Conservation (phyloP, 345 rosid species). For the Eucalyptus fibrosa region DNA sequence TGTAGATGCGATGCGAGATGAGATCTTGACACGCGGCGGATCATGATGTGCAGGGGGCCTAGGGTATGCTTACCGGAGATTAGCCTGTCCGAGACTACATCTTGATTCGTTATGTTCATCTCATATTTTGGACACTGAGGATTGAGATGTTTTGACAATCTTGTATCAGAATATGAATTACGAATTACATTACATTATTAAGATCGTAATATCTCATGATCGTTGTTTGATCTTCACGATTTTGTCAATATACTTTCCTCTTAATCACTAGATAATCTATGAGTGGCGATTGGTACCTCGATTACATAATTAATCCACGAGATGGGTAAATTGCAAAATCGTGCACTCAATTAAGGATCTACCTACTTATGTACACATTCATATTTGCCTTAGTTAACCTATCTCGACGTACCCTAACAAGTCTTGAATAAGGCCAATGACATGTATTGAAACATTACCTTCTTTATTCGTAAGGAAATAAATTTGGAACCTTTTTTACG, state of each 20-base stretch:
- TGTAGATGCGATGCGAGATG: neutral
- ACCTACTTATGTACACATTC: neutral
- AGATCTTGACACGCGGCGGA: slow-evolving; percentile 1
- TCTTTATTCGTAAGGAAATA: too few relatives aligned
- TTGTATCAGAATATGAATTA: neutral
- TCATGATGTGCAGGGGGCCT: neutral
- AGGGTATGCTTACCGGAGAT: neutral
- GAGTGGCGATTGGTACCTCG: accelerated
- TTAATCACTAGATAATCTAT: neutral
- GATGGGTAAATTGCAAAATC: neutral
- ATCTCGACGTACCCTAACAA: neutral
- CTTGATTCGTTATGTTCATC: neutral
- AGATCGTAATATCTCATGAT: accelerated
- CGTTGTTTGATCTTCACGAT: neutral
- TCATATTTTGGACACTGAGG: neutral
- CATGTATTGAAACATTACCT: too few relatives aligned
- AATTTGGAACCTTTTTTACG: accelerated
- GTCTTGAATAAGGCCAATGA: too few relatives aligned
- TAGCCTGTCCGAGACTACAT: neutral
- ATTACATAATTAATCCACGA: neutral
- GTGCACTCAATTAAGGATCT: neutral
- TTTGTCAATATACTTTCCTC: accelerated
- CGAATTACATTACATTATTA: neutral
- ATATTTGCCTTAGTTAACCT: neutral
- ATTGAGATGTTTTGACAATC: neutral